Percentiles rank a stretch among this genome's conserved stretches.
phyloP scores from a whole-genome alignment of 1,284 basidiomycete genomes.

The Sparassis latifolia region DNA sequence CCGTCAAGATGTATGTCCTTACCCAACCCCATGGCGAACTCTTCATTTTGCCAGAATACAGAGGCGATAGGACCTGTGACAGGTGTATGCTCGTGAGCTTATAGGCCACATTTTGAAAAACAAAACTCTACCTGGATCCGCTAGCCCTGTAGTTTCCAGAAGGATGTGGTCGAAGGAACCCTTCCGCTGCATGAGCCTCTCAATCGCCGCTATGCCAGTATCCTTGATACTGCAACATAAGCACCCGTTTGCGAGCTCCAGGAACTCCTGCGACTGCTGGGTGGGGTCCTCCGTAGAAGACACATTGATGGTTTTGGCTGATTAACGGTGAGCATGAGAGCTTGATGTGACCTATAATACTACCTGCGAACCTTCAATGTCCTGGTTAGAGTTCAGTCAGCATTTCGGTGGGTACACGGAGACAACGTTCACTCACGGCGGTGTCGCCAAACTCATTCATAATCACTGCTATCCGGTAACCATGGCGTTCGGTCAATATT shows the following conservation, averaged over 20 bases:
- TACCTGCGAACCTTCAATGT: conserved; percentile 23
- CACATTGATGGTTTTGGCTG: conserved; percentile 74
- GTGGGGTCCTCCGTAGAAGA: conserved; percentile 60
- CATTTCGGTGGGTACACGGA: not conserved
- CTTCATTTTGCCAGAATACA: conserved; percentile 92
- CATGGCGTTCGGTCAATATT: conserved; percentile 87
- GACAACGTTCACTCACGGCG: conserved; percentile 44
- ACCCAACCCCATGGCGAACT: conserved; percentile 66
- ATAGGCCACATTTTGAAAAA: conserved; percentile 1
- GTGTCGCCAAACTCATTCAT: conserved; percentile 94
- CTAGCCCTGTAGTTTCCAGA: conserved; percentile 89
- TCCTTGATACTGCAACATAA: conserved; percentile 94
- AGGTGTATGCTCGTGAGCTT: conserved; percentile 3
- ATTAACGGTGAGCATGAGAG: conserved; percentile 5
- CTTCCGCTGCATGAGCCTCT: conserved; percentile 77
- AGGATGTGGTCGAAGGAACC: conserved; percentile 90
- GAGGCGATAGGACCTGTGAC: conserved; percentile 72
- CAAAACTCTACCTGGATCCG: conserved; percentile 68
- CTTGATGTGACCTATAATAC: not conserved
- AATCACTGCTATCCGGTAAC: conserved; percentile 91
- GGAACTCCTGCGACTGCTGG: conserved; percentile 70
- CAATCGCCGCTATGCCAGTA: conserved; percentile 83
- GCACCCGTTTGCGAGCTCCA: conserved; percentile 90
- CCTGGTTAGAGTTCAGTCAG: conserved; percentile 9
- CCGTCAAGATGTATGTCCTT: conserved; percentile 78